Evolutionary conservation across 805 yeast species (phyloP).

Genomic region (Candida fluviatilis): DNA sequence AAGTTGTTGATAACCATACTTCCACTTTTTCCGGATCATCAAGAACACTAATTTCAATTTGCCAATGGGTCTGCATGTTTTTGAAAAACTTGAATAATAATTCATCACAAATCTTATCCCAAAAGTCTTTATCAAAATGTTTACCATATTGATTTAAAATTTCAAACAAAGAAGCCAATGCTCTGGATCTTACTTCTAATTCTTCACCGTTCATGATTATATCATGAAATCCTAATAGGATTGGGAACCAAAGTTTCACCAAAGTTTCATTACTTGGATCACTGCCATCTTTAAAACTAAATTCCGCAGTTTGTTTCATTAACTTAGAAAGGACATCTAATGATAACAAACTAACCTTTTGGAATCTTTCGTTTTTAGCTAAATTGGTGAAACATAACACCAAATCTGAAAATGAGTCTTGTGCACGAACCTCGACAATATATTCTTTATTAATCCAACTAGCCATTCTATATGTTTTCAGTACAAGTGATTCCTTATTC

Average conservation of each 20-base stretch:
- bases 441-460: slow-evolving; percentile 58
- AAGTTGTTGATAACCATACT: slow-evolving; percentile 94
- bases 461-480: slow-evolving; percentile 60
- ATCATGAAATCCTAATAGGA: slow-evolving; percentile 80
- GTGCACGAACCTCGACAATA: slow-evolving; percentile 57
- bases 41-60: slow-evolving; percentile 48
- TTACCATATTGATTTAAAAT: slow-evolving; percentile 75
- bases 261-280: slow-evolving; percentile 30
- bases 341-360: slow-evolving; percentile 75
- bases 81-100: slow-evolving; percentile 88
- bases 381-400: slow-evolving; percentile 74
- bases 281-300: slow-evolving; percentile 22
- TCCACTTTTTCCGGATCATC: slow-evolving; percentile 79
- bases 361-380: slow-evolving; percentile 81
- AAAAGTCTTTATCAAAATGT: slow-evolving; percentile 66
- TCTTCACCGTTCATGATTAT: slow-evolving; percentile 92
- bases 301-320: slow-evolving; percentile 53
- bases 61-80: slow-evolving; percentile 73
- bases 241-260: slow-evolving; percentile 75
- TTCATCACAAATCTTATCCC: slow-evolving; percentile 78
- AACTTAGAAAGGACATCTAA: slow-evolving; percentile 67
- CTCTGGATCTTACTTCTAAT: slow-evolving; percentile 87
- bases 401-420: slow-evolving; percentile 64
- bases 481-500: slow-evolving; percentile 53
- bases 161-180: slow-evolving; percentile 79